Evolutionary conservation across 2,329 filamentous ascomycete species (phyloP).

Genomic region (Colletotrichum incanum): DNA sequence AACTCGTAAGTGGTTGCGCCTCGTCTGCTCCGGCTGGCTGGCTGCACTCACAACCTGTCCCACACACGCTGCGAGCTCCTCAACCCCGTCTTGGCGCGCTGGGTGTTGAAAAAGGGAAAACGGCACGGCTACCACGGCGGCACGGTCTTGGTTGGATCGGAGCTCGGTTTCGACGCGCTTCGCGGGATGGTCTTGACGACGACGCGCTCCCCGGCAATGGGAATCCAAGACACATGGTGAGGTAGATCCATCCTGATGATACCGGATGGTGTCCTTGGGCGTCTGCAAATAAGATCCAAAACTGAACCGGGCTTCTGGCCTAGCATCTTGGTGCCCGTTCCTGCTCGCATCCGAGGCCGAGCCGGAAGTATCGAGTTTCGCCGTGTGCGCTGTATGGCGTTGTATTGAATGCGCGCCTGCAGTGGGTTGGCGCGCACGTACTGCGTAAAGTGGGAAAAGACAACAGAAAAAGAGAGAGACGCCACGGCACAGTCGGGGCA

Average conservation of each 20-base stretch:
- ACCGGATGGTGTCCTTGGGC: background rate
- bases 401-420: background rate
- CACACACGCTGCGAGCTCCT: background rate
- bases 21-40: background rate
- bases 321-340: background rate
- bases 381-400: background rate
- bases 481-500: background rate
- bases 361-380: slow-evolving; percentile 14
- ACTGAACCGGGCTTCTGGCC: background rate
- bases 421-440: background rate
- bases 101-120: background rate
- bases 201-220: background rate
- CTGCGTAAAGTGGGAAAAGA: background rate
- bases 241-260: slow-evolving; percentile 24
- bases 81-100: background rate
- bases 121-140: background rate
- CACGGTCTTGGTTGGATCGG: background rate
- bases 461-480: background rate
- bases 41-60: background rate
- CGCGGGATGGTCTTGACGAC: background rate
- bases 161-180: slow-evolving; percentile 4
- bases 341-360: slow-evolving; percentile 30
- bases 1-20: slow-evolving; percentile 13
- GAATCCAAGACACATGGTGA: background rate
- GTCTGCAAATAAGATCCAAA: background rate